Percentiles rank a stretch among this genome's conserved stretches.
These are phyloP conservation scores for Aspergillus melleus DNA, from an alignment of 2,329 filamentous ascomycete genomes.

Conservation along the genomic window DNA sequence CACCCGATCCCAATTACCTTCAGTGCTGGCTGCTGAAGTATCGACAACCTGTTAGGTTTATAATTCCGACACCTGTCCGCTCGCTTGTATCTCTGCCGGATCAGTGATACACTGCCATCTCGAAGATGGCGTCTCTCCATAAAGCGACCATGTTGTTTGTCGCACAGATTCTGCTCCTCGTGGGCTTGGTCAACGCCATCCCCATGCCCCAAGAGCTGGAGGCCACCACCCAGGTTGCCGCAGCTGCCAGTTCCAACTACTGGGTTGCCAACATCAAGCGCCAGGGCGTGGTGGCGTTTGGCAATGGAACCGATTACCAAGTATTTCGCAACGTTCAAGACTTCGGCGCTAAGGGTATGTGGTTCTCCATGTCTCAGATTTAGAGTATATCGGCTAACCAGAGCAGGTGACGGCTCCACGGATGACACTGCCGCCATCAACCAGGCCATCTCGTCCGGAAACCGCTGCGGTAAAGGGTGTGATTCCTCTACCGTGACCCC, in stretches of 20 bases:
- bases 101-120: constrained; percentile 24
- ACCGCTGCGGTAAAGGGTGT: constrained; percentile 77
- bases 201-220: constrained; percentile 26
- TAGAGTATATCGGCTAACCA: constrained; percentile 17
- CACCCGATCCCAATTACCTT: constrained; percentile 14
- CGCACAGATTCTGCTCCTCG: constrained; percentile 33
- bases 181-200: constrained; percentile 34
- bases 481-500: constrained; percentile 82
- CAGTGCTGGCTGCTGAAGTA: constrained; percentile 32
- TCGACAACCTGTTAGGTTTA: constrained; percentile 10
- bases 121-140: constrained; percentile 26
- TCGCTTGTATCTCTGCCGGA: constrained; percentile 29
- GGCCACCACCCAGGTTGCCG: constrained; percentile 12
- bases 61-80: constrained; percentile 9
- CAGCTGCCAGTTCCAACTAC: constrained; percentile 52
- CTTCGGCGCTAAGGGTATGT: constrained; percentile 70
- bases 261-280: constrained; percentile 72
- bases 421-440: constrained; percentile 93
- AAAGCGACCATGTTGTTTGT: constrained; percentile 28
- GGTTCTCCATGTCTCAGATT: constrained; percentile 17
- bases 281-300: constrained; percentile 68
- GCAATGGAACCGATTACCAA: constrained; percentile 59
- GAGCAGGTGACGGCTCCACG: constrained; percentile 61
- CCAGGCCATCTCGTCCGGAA: constrained; percentile 71
- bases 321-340: constrained; percentile 77